Conservation (phyloP, 805 yeast species). For the Starmerella floricola region DNA sequence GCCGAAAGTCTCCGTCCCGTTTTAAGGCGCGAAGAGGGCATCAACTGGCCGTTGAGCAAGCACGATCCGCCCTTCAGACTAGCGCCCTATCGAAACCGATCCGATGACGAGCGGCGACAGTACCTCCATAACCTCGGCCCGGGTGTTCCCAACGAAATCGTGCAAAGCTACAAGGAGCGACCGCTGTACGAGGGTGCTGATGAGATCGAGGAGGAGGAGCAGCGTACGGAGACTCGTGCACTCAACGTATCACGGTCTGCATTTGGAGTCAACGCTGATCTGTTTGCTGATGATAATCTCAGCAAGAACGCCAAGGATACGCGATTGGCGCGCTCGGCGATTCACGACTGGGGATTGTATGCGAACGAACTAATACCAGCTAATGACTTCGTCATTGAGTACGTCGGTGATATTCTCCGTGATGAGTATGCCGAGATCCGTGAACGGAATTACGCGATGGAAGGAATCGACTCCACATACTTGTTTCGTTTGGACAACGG, state of each 20-base stretch:
- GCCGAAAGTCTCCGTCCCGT: not conserved
- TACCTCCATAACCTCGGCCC: conserved; percentile 5
- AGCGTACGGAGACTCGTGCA: conserved; percentile 84
- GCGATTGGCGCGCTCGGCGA: conserved; percentile 91
- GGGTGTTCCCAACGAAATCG: conserved; percentile 11
- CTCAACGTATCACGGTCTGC: conserved; percentile 42
- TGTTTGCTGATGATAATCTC: conserved; percentile 70
- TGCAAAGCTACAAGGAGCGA: conserved; percentile 9
- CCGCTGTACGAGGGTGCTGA: conserved; percentile 10
- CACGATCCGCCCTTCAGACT: conserved; percentile 5
- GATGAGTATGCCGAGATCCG: conserved; percentile 91
- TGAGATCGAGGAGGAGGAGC: conserved; percentile 66
- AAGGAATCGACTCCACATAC: conserved; percentile 93
- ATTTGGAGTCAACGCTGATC: conserved; percentile 46
- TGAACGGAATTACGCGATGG: conserved; percentile 69
- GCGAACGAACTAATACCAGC: conserved; percentile 94
- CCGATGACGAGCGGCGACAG: conserved; percentile 9
- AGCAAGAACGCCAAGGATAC: conserved; percentile 87
- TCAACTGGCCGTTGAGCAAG: conserved; percentile 5
- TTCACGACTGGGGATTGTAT: conserved; percentile 96
- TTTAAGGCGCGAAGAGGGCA: not conserved
- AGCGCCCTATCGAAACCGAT: conserved; percentile 2
- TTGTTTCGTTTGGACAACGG: conserved; percentile 85
- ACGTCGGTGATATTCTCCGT: conserved; percentile 88
- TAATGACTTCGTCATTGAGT: conserved; percentile 93